Conservation (phyloP, 2,329 filamentous ascomycete genomes). For the Mariannaea elegans region DNA sequence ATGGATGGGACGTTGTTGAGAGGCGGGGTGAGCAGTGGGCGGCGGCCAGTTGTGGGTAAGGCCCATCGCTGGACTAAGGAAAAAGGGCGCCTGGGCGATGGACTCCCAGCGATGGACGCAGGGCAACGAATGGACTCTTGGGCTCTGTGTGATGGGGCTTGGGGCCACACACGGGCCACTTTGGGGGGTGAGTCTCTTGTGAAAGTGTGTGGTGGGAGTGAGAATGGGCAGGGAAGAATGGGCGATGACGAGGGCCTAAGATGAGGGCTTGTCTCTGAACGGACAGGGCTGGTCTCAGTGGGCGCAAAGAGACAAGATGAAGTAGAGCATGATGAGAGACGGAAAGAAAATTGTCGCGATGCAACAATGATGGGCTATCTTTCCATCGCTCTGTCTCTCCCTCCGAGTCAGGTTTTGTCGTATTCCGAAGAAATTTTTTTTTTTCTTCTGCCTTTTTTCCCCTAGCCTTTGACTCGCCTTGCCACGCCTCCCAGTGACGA, state of each 20-base stretch:
- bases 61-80: conserved; percentile 32
- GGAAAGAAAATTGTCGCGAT: not conserved
- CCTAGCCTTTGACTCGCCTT: conserved; percentile 8
- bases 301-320: conserved; percentile 1
- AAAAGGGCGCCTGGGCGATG: conserved; percentile 22
- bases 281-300: conserved; percentile 15
- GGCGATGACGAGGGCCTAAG: not conserved
- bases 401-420: not conserved
- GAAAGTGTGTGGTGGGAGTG: conserved; percentile 7
- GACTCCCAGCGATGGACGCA: conserved; percentile 22
- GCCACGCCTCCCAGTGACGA: conserved; percentile 9
- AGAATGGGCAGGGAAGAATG: conserved; percentile 7
- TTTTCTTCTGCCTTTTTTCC: conserved; percentile 13
- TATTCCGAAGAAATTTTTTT: no score
- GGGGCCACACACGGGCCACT: conserved; percentile 33
- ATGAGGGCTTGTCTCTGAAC: conserved; percentile 17
- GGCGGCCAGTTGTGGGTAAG: conserved; percentile 41
- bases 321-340: not conserved
- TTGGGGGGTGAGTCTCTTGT: conserved; percentile 20
- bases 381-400: conserved; percentile 13
- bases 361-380: not conserved
- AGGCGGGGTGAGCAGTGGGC: conserved; percentile 41
- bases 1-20: conserved; percentile 45
- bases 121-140: conserved; percentile 7
- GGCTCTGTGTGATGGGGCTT: conserved; percentile 27